These are phyloP conservation scores for Capsicum rhomboideum DNA, from an alignment of 257 asterid genomes.

Conservation along the genomic window DNA sequence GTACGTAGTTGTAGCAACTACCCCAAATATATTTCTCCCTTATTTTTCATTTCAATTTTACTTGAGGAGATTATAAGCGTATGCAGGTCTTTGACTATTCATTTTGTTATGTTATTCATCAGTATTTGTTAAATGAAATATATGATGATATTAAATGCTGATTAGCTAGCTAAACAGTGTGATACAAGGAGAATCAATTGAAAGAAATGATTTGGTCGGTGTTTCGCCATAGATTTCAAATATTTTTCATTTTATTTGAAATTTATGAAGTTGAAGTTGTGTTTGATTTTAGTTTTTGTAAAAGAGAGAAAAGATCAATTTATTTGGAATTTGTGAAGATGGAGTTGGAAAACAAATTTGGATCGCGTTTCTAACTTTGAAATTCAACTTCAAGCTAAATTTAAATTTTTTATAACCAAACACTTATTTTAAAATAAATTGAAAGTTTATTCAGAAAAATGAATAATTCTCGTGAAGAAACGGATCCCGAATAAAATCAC, in stretches of 20 bases:
- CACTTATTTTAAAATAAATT: too few relatives aligned
- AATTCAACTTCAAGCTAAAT: background rate
- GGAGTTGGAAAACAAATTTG: background rate
- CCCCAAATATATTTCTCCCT: background rate
- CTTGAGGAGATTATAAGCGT: background rate
- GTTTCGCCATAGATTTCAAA: too few relatives aligned
- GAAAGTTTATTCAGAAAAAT: too few relatives aligned
- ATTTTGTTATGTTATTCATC: background rate
- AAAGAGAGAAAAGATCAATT: too few relatives aligned
- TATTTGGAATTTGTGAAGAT: too few relatives aligned
- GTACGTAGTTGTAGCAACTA: background rate
- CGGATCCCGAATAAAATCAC: background rate
- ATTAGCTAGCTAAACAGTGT: background rate
- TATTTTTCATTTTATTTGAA: too few relatives aligned
- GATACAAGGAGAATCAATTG: background rate
- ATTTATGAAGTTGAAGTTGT: too few relatives aligned
- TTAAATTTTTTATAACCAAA: too few relatives aligned
- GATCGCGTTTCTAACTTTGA: background rate
- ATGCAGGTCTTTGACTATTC: background rate
- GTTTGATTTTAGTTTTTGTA: too few relatives aligned
- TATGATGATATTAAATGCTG: background rate
- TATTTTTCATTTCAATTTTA: too few relatives aligned
- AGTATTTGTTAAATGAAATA: background rate
- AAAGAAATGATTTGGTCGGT: background rate
- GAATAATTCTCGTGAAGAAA: too few relatives aligned